Conservation (phyloP, 306 rosid genomes). For the Hylodesmum podocarpum region DNA sequence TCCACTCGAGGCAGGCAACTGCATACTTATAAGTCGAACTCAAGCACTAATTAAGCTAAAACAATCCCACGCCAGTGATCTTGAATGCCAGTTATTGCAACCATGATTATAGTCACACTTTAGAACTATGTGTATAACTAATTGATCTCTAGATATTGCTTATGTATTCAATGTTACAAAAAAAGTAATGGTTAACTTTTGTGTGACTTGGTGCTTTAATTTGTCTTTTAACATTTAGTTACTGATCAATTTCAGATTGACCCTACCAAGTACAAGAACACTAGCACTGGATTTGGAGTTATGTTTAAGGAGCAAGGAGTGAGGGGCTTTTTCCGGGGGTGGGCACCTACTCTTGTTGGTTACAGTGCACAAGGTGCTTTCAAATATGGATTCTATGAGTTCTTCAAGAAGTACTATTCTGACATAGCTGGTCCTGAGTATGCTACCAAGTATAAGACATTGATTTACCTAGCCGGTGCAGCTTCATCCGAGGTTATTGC, state of each 20-base stretch:
- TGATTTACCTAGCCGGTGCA: slow-evolving; percentile 92
- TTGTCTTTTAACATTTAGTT: background rate
- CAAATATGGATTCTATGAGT: slow-evolving; percentile 90
- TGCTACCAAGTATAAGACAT: slow-evolving; percentile 89
- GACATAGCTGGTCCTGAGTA: slow-evolving; percentile 89
- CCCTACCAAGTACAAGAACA: slow-evolving; percentile 72
- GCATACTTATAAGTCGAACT: too few relatives aligned
- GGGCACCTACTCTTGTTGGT: slow-evolving; percentile 91
- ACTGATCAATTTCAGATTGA: slow-evolving; percentile 57
- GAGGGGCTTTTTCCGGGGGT: slow-evolving; percentile 78
- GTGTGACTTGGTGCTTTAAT: background rate
- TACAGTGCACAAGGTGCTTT: slow-evolving; percentile 97
- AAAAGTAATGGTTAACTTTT: background rate
- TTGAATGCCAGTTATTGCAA: background rate
- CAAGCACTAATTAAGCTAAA: too few relatives aligned
- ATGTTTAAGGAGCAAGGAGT: slow-evolving; percentile 80
- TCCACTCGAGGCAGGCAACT: too few relatives aligned
- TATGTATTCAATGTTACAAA: background rate
- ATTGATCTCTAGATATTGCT: background rate
- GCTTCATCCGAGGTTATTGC: slow-evolving; percentile 96
- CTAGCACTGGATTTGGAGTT: slow-evolving; percentile 77
- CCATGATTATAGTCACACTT: background rate
- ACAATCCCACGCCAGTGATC: too few relatives aligned
- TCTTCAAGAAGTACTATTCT: slow-evolving; percentile 85
- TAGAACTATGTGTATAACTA: background rate